Conservation (phyloP, 2,329 filamentous ascomycete species). For the Fusarium siculi region DNA sequence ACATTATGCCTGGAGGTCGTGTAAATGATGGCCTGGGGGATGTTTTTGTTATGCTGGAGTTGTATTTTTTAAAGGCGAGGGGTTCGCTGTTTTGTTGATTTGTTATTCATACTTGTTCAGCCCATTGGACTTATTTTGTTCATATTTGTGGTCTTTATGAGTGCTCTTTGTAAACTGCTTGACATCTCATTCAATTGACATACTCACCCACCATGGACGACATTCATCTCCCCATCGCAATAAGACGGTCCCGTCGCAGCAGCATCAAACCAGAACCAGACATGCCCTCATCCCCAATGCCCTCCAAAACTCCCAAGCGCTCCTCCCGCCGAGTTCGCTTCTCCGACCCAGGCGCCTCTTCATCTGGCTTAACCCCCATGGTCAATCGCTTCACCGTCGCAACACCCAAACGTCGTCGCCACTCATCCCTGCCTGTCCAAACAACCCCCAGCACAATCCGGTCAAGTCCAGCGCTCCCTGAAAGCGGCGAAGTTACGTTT, state of each 20-base stretch:
- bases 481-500: constrained; percentile 56
- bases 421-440: constrained; percentile 57
- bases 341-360: constrained; percentile 63
- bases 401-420: constrained; percentile 54
- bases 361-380: constrained; percentile 68
- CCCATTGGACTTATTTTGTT: background rate
- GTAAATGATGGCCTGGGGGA: constrained; percentile 13
- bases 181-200: background rate
- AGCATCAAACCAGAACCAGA: constrained; percentile 46
- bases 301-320: constrained; percentile 46
- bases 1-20: constrained; percentile 48
- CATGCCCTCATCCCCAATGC: constrained; percentile 14
- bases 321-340: constrained; percentile 63
- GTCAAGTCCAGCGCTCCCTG: constrained; percentile 32
- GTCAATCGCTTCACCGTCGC: constrained; percentile 62
- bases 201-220: constrained; percentile 47
- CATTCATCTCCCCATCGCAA: constrained; percentile 63
- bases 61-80: constrained; percentile 16
- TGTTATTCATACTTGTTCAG: background rate
- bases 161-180: background rate
- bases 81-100: constrained; percentile 1
- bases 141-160: background rate
- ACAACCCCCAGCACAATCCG: constrained; percentile 28
- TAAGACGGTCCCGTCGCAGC: constrained; percentile 64
- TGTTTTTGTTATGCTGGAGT: constrained; percentile 19